Evolutionary conservation across 2,329 filamentous ascomycete species (phyloP), one percentile per base, ranked within the genome.

Genomic region (Leptographium wingfieldii): DNA sequence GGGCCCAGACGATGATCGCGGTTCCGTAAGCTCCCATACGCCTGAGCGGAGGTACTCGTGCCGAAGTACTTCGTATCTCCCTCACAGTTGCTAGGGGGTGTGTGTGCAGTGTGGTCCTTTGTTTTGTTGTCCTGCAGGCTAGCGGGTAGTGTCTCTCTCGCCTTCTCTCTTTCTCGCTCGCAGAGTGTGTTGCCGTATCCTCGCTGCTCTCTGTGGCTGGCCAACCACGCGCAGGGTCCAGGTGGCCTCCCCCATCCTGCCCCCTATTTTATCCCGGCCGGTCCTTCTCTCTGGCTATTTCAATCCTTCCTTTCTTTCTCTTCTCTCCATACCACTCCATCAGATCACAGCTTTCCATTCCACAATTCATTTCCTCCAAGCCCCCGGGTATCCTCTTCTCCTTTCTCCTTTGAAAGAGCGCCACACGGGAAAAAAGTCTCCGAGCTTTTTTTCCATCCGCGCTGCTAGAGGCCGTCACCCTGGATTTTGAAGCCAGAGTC

Each of bases 401-500:
- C 77, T 73, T 79, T 82, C 80, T 81, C 81, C 84, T 84, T 83
- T 60, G 51, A 62, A 65, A 64, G 61, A 64, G 63, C 80, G 81
- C 56, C 57, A 59, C 63, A 48, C 58, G 61, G 61, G 60, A 64
- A 61, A 70, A 71, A 72, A 72, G 70, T 71, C 68, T 66, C 67
- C 68, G 68, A 64, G 66, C 84, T 78, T 80, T 80, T 79, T 72
- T 82, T 80, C 82, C 80, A 74, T 72, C 72, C 69, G 70, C 72
- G 71, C 73, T 69, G 65, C 67, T 69, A 78, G 85, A 88, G 86
- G 85, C 87, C 87, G 90, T 80, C 90, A 96, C 90, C 82, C 92
- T 96, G 92, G 92, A 96, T 90, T 96, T 95, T 94, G 92, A 96
- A 88, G 91, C 92, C 80, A 89, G 91, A 79, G 89, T 96, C 79